Evolutionary conservation across 129 eudicot species (phyloP).

Genomic region (Smallanthus sonchifolius): DNA sequence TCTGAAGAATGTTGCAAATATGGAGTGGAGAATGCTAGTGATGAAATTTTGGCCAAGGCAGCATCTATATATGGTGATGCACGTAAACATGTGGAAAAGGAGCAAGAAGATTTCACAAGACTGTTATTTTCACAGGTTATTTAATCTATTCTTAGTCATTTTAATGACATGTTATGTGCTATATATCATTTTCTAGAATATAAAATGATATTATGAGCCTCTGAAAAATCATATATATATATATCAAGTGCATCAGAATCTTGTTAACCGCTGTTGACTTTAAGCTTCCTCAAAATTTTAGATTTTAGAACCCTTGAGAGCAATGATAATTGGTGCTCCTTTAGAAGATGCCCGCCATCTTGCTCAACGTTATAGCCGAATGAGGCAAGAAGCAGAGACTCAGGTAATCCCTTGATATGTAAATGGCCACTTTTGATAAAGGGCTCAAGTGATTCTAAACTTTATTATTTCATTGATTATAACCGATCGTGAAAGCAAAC

Average conservation of each 20-base stretch:
- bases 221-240: background rate
- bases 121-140: conserved; percentile 74
- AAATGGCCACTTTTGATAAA: background rate
- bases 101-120: conserved; percentile 88
- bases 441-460: conserved; percentile 1
- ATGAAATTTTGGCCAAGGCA: conserved; percentile 78
- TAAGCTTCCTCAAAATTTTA: conserved; percentile 15
- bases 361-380: conserved; percentile 91
- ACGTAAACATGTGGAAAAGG: conserved; percentile 92
- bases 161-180: background rate
- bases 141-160: background rate
- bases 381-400: conserved; percentile 99
- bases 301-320: conserved; percentile 92
- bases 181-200: conserved; percentile 1
- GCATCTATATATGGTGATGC: conserved; percentile 97
- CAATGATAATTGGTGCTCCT: conserved; percentile 85
- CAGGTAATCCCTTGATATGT: conserved; percentile 50
- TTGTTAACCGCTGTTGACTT: background rate
- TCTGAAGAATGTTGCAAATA: conserved; percentile 93
- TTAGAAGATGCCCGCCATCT: conserved; percentile 99
- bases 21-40: conserved; percentile 76
- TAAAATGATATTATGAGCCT: background rate
- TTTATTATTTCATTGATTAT: conserved; percentile 24
- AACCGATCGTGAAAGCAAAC: conserved; percentile 39
- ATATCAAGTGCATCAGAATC: background rate